A percentile compares a stretch with the other conserved stretches of the same genome.
Conservation (phyloP, 352 stramenopile species). For the Pythium biforme region DNA sequence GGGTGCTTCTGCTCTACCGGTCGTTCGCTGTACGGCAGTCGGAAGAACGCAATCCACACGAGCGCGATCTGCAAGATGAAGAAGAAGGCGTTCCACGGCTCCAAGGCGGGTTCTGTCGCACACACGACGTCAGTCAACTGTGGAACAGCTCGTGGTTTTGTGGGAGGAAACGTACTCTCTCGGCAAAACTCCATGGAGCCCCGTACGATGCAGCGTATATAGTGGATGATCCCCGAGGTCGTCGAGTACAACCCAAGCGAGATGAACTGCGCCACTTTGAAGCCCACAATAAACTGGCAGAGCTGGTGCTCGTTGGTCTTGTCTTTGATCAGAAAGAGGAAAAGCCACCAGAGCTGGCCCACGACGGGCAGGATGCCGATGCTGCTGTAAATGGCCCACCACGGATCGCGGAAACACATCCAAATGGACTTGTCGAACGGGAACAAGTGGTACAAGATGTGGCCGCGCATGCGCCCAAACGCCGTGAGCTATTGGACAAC, state of each 20-base stretch:
- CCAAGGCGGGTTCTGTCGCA: slow-evolving; percentile 47
- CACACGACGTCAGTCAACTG: background rate
- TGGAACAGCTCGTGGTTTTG: background rate
- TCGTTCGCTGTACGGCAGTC: slow-evolving; percentile 75
- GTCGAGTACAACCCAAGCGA: slow-evolving; percentile 79
- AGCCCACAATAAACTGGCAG: slow-evolving; percentile 91
- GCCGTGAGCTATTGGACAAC: slow-evolving; percentile 26
- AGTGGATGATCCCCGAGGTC: slow-evolving; percentile 57
- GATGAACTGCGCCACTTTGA: slow-evolving; percentile 91
- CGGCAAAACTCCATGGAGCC: slow-evolving; percentile 63
- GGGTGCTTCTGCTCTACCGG: slow-evolving; percentile 51
- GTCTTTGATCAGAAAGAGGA: slow-evolving; percentile 89
- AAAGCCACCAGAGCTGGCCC: slow-evolving; percentile 90
- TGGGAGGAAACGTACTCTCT: slow-evolving; percentile 27
- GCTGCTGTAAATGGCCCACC: slow-evolving; percentile 75
- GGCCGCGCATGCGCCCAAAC: slow-evolving; percentile 55
- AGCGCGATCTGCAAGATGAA: slow-evolving; percentile 83
- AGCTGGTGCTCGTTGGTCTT: slow-evolving; percentile 92
- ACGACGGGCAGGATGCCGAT: slow-evolving; percentile 81
- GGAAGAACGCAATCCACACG: slow-evolving; percentile 85
- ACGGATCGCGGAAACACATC: slow-evolving; percentile 79
- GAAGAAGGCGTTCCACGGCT: slow-evolving; percentile 73
- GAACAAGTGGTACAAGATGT: slow-evolving; percentile 88
- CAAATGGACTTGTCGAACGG: slow-evolving; percentile 89
- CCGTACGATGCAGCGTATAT: slow-evolving; percentile 69